Base-by-base conservation (phyloP, 148 eudicot genomes). In the Spergularia bocconei region DNA sequence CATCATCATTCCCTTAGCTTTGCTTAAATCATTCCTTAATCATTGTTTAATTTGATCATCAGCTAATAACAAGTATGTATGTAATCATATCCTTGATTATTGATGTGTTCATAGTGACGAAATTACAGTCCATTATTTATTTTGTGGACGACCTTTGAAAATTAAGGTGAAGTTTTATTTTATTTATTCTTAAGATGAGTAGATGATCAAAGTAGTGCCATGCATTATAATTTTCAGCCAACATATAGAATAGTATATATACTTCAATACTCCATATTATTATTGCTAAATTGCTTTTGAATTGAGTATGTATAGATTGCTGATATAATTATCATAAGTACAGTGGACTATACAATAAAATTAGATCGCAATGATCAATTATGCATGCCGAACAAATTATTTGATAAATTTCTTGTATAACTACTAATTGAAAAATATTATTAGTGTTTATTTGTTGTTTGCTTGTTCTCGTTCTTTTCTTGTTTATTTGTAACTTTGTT, bases 161-260 rank as follows among this genome's bases (percentile, higher is more conserved):
- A 6, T 53, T 51, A 25, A 7, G 33, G 8, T 25, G 4, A 21
- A 17, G 2, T 56, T 56, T 38, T 38, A 20, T 44, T 47, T 44
- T 23, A 14, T 20, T 19, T 44, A 0, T 7, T 57, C 20, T 36
- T 19, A 51, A 13, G 48, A 44, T 4, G 7, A 59, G 11, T 3
- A 6, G 41, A 44, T 44, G 3, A 59, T n/a, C 4, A 6, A 59
- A 59, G 75, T 72, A 72, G 76, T 73, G 67, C 67, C 23, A 39
- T 12, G 76, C 76, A 73, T 23, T 44, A 59, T 54, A 44, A 8
- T 19, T 72, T 38, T 72, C 44, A 58, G 67, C 67, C 75, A 72
- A 23, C 67, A 19, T 58, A 59, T n/a, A 23, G 25, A 0, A 23
- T 23, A 23, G 25, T 58, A 41, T n/a, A 3, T 23, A 20, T 51